Evolutionary conservation across 768 basidiomycete genomes (phyloP), one percentile per base, ranked within the genome.

Genomic region (Boletus coccyginus): DNA sequence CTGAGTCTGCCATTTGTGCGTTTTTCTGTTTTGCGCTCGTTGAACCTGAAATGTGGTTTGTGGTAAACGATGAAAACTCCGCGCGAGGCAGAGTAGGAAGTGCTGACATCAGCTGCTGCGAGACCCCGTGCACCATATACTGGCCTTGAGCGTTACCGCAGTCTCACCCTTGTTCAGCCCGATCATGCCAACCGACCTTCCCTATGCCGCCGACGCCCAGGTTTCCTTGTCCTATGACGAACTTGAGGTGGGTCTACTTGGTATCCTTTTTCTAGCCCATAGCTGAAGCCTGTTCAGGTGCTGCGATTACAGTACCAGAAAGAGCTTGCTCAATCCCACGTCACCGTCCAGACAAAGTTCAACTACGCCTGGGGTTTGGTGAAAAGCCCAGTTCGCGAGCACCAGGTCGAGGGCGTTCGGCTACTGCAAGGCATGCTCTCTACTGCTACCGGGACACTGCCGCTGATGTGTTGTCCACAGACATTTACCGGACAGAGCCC

Each of bases 331-430:
- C 87, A 93, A 60, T 81, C 84, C 48, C 94, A 96, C 72, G 82
- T 97, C 56, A 93, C 92, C 11, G 82, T 88, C 8, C 97, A 99
- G 75, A 96, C 94, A 40, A 95, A 93, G 71, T 99, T 99, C 78
- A 98, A 98, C 76, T 95, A 89, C 73, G 85, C 92, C 40, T 97
- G 96, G 96, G 96, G 96, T 3, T 78, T 96, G 33, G 92, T 98
- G 50, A 98, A 98, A 78, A 92, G 91, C 64, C 90, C 90, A 13
- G 72, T 83, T 62, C 81, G 83, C 41, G 87, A 91, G 32, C 82
- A 97, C 64, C 94, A 98, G 67, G 90, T 89, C 0, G 91, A 97
- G 67, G 97, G 97, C 21, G 93, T 98, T 46, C 84, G 85, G 60
- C 69, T 98, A 44, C 77, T 99, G 53, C 94, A 96, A 84, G 95